These are phyloP conservation scores for Phytophthora podocarpi DNA, from an alignment of 352 stramenopile species.

Conservation along the genomic window DNA sequence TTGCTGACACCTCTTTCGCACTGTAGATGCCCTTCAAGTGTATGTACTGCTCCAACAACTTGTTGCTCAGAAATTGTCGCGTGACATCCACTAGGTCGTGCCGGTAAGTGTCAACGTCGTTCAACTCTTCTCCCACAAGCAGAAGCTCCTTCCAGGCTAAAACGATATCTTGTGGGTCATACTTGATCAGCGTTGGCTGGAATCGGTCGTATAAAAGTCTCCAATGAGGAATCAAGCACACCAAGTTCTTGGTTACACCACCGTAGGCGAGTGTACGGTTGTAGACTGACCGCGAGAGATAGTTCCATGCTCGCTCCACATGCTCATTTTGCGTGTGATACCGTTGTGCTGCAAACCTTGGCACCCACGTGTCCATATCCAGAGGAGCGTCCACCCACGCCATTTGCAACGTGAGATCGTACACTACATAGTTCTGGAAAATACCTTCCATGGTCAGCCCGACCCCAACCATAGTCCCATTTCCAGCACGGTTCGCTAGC, in stretches of 20 bases:
- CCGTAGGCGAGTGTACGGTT: constrained; percentile 70
- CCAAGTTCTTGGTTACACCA: constrained; percentile 80
- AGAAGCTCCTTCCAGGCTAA: constrained; percentile 67
- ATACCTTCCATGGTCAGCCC: constrained; percentile 88
- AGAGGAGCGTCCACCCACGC: constrained; percentile 59
- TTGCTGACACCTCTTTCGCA: constrained; percentile 29
- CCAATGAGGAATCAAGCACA: constrained; percentile 71
- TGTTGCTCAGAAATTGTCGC: constrained; percentile 74
- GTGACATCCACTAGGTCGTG: constrained; percentile 85
- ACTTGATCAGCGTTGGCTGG: constrained; percentile 76
- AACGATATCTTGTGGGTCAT: constrained; percentile 68
- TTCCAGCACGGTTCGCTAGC: constrained; percentile 42
- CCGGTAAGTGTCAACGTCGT: constrained; percentile 55
- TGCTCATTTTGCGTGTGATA: constrained; percentile 64
- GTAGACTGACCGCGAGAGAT: constrained; percentile 68
- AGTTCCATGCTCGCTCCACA: constrained; percentile 55
- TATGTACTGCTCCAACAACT: constrained; percentile 62
- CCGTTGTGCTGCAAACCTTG: constrained; percentile 56
- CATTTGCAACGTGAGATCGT: constrained; percentile 80
- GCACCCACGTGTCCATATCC: constrained; percentile 52
- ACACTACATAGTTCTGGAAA: constrained; percentile 88
- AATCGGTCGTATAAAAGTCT: constrained; percentile 65
- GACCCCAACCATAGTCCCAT: constrained; percentile 76
- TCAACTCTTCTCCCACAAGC: constrained; percentile 41
- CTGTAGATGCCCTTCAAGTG: constrained; percentile 59